phyloP scores from a whole-genome alignment of 768 basidiomycete species.

The Clathrus columnatus region DNA sequence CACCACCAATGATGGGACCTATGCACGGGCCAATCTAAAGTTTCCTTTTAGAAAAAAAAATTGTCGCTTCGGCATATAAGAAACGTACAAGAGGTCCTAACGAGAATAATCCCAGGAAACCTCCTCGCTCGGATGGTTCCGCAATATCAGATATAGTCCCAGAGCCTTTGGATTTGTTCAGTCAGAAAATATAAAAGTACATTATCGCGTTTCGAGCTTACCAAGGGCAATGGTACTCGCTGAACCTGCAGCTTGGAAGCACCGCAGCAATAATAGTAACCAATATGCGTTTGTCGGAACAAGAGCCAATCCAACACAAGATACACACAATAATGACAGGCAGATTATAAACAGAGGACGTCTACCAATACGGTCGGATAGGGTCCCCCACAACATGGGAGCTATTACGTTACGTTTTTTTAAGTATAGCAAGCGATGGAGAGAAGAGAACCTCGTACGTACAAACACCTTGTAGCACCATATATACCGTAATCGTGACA shows the following conservation, averaged over 20 bases:
- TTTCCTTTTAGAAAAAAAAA: background rate
- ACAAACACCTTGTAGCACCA: conserved; percentile 60
- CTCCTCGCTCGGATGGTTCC: conserved; percentile 60
- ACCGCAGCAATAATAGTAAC: conserved; percentile 74
- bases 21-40: conserved; percentile 24
- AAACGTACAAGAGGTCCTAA: conserved; percentile 51
- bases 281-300: conserved; percentile 57
- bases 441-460: conserved; percentile 17
- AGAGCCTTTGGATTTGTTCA: conserved; percentile 46
- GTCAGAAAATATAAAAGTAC: background rate
- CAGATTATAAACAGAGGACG: conserved; percentile 56
- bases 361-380: conserved; percentile 59
- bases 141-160: conserved; percentile 77
- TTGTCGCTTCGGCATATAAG: background rate
- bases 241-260: conserved; percentile 69
- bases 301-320: conserved; percentile 55
- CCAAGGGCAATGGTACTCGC: conserved; percentile 73
- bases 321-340: conserved; percentile 49
- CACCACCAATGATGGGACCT: conserved; percentile 47
- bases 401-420: background rate
- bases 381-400: conserved; percentile 17
- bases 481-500: conserved; percentile 70
- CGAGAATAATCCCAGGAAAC: conserved; percentile 59
- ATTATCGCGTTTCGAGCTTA: conserved; percentile 15
- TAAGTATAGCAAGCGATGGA: background rate